Evolutionary conservation across 2,329 filamentous ascomycete species (phyloP), one percentile per base, ranked within the genome.

Genomic region (Ceratocystis huliohia): DNA sequence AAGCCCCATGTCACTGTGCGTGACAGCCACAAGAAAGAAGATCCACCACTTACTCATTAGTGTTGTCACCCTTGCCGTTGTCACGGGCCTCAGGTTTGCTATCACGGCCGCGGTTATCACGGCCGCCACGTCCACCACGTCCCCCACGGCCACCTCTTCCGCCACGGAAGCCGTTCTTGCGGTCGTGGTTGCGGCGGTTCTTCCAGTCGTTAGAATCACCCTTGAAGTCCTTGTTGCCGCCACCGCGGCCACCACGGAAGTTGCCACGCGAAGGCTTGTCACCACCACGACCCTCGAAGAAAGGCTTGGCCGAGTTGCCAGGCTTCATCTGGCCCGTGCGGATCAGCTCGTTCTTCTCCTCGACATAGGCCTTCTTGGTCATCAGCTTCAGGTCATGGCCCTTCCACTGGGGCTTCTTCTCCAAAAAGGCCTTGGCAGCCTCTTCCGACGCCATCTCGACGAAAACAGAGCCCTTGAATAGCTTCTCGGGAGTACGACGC

Each of bases 391-490:
- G 81, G 44, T 90, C 86, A 70, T 89, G 81, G 64, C 82, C 91
- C 75, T 96, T 86, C 85, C 86, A 99, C 75, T 87, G 84, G 68
- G 94, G 94, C 75, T 88, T 86, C 22, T 89, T 87, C 65, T 96
- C 88, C 69, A 96, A 78, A 77, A 99, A 99, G 68, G 85, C 85
- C 75, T 91, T 82, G 72, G 89, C 87, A 25, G 84, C 82, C 71
- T 95, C 89, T 73, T 91, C 87, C 63, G 84, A 84, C 69, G 84
- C 82, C 75, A 97, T 99, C 76, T 96, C 93, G 70, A 96, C 90
- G 74, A 96, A 97, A 67, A 96, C 90, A 71, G 91, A 96, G 71
- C 93, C 91, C 82, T 99, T 99, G 86, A 97, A 99, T 64, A 82
- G 78, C 72, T 85, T 86, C 68, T 86, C 79, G 56, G 82, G 80